Evolutionary conservation across 2,329 filamentous ascomycete species (phyloP).

Genomic region (Amesomyces nigricolor): DNA sequence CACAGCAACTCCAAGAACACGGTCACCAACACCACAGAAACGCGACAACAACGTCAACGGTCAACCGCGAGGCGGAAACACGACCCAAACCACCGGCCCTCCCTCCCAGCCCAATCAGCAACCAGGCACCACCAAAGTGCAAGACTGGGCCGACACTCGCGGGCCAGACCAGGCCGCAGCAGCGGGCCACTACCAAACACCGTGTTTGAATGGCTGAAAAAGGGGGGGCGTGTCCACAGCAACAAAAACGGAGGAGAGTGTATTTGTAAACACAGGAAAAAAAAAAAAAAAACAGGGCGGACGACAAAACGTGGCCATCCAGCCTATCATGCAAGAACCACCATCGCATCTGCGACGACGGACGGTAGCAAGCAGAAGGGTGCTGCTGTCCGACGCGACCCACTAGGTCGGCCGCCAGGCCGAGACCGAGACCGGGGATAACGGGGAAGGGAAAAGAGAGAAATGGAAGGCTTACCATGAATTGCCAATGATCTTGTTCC

Average conservation of each 20-base stretch:
- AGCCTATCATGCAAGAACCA: neutral
- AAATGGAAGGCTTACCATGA: slow-evolving; percentile 61
- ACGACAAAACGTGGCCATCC: neutral
- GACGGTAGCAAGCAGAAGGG: neutral
- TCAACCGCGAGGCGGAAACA: neutral
- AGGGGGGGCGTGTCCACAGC: neutral
- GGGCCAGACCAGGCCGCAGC: neutral
- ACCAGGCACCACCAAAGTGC: neutral
- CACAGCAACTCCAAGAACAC: neutral
- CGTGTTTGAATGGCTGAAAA: neutral
- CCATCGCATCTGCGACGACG: neutral
- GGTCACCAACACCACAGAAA: slow-evolving; percentile 3
- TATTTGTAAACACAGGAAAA: neutral
- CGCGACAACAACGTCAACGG: slow-evolving; percentile 1
- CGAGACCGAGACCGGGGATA: neutral
- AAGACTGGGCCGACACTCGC: neutral
- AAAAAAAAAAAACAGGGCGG: slow-evolving; percentile 20
- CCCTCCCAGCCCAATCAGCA: neutral
- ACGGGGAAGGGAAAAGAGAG: neutral
- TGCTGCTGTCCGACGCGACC: too few species aligned
- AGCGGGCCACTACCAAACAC: neutral
- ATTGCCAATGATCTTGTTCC: slow-evolving; percentile 87
- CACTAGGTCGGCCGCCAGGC: neutral
- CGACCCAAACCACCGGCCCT: neutral
- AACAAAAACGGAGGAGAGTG: neutral